Base-by-base conservation (phyloP, 2,329 filamentous ascomycete genomes). In the Helotiales sp. region DNA sequence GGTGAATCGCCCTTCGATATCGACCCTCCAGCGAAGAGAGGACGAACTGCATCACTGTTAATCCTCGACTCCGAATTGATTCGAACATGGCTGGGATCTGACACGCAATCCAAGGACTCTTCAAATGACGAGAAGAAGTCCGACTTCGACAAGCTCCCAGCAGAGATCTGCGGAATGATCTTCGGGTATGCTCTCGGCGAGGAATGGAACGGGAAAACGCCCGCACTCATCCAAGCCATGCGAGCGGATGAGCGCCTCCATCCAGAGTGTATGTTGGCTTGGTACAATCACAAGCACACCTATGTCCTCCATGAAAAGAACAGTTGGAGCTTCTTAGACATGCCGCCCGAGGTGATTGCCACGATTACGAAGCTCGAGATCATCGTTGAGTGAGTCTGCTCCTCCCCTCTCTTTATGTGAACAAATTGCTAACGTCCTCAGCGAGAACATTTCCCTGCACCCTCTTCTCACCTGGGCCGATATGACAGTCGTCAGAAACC, bases 371-470 rank as follows among this genome's bases (percentile, higher is more conserved):
- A 45, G 17, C 45, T 64, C 32, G 50, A 60, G 32, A 26, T 64
- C 3, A 54, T 60, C 22, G 50, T 64, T 26, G 49, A 58, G 63
- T 64, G 60, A 28, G 45, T 52, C 26, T n/a, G n/a, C n/a, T n/a
- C n/a, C n/a, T n/a, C n/a, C n/a, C n/a, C n/a, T n/a, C n/a, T n/a
- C 3, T 13, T 6, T 17, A 17, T 43, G 37, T 2, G 2, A 13
- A 6, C 6, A 43, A 15, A 17, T 1, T 24, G 30, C 54, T 64
- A 60, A 64, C 20, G 2, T 32, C 13, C 15, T 3, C 20, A 64
- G 63, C n/a, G 63, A 64, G 11, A 34, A 54, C 2, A 58, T 64
- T 32, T 3, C 40, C 4, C 54, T 64, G 7, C 32, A 49, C 26
- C 54, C 52, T 2, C 37, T 43, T 3, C 37, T 64, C 30, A 32